A percentile compares a stretch with the other conserved stretches of the same genome.
These are phyloP conservation scores for Penicillium odoratum DNA, from an alignment of 495 filamentous ascomycete genomes.

Conservation along the genomic window DNA sequence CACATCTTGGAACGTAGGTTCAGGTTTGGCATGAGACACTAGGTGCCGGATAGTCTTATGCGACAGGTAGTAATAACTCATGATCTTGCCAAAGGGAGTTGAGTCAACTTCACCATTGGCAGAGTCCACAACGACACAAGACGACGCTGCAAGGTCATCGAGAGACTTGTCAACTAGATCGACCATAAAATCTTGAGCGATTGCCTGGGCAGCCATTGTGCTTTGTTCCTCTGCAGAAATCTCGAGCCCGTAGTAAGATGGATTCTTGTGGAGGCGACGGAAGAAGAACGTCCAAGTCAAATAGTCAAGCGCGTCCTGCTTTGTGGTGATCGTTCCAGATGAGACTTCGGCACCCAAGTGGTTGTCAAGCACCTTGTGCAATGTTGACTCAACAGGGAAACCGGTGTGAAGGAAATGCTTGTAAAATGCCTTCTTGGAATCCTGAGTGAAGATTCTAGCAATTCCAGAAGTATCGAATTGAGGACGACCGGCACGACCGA, in stretches of 20 bases:
- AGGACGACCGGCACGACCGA: constrained; percentile 91
- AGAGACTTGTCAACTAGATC: constrained; percentile 86
- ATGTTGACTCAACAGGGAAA: constrained; percentile 93
- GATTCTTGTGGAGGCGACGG: constrained; percentile 94
- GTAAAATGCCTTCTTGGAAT: constrained; percentile 99
- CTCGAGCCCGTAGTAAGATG: constrained; percentile 94
- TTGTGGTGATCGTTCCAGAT: constrained; percentile 84
- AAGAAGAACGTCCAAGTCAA: constrained; percentile 99
- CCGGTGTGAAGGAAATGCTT: constrained; percentile 99
- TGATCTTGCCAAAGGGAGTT: constrained; percentile 92
- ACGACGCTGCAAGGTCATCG: constrained; percentile 73
- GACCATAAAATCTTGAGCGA: constrained; percentile 91
- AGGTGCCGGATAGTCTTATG: constrained; percentile 92
- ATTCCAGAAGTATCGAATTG: constrained; percentile 97
- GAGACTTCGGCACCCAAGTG: constrained; percentile 95
- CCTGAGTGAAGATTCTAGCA: constrained; percentile 95
- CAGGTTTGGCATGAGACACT: constrained; percentile 68
- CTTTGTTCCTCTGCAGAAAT: constrained; percentile 94
- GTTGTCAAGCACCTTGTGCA: constrained; percentile 96
- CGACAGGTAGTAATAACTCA: constrained; percentile 98
- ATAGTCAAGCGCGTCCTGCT: constrained; percentile 97
- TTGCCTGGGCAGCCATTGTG: constrained; percentile 75
- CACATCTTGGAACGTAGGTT: constrained; percentile 81
- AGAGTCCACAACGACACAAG: constrained; percentile 76
- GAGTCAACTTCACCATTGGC: constrained; percentile 82